Evolutionary conservation across 768 basidiomycete species (phyloP), one percentile per base, ranked within the genome.

Genomic region (Termitomyces heimii): DNA sequence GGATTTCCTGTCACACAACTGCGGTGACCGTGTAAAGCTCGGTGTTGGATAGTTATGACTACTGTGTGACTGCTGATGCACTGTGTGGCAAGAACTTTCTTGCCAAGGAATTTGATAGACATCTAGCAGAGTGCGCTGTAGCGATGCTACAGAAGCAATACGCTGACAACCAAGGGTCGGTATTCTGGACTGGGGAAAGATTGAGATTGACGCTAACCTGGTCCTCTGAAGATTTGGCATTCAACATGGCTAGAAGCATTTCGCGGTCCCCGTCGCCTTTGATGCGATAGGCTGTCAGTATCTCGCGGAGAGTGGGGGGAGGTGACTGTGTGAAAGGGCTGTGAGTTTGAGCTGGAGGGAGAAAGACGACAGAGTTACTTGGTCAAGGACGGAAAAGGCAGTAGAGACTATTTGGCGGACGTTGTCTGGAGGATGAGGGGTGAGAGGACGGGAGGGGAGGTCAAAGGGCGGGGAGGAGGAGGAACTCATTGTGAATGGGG

Each of bases 241-340:
- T 92, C 50, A 97, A 77, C 81, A 97, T 89, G 62, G 92, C 83
- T 35, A 96, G 79, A 22, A 97, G 78, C 84, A 95, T 88, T 53
- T 95, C 92, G 24, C 94, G 81, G 77, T 97, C 94, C 43, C 92
- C 94, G 59, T 94, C 91, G 59, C 94, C 94, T 66, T 86, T 90
- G 39, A 84, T 73, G 56, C 82, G 80, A 75, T 95, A 97, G 8
- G 94, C 93, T 39, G 82, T 80, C 26, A 97, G 83, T 43, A 97
- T 94, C 64, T 94, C 92, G 48, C 89, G 82, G 44, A 97, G 77
- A 59, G 76, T 85, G 0, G 94, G 92, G 1, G 94, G 90, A 28
- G 92, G 83, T 5, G 84, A 66, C 88, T 92, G 65, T 55, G 65
- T 53, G 59, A 59, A 20, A 57, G 58, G 9, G 51, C 53, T 8